Evolutionary conservation across 768 basidiomycete genomes (phyloP).

Genomic region (Punctularia strigosozonata): DNA sequence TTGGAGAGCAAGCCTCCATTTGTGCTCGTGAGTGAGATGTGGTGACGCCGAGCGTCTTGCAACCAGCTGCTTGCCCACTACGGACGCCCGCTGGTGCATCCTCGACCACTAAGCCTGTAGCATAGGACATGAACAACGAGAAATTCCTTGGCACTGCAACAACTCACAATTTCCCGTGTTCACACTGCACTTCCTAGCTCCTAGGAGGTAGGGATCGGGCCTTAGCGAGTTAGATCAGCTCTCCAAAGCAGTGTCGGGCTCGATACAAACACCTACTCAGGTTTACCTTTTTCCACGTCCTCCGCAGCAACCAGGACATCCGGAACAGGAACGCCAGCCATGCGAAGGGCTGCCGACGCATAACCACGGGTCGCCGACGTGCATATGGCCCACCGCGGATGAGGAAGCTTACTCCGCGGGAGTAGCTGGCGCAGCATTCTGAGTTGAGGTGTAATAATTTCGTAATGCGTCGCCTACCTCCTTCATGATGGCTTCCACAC

Average conservation of each 20-base stretch:
- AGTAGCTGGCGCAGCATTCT: conserved; percentile 14
- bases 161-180: conserved; percentile 44
- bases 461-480: conserved; percentile 26
- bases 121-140: neutral
- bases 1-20: conserved; percentile 49
- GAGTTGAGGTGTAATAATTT: neutral
- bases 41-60: conserved; percentile 71
- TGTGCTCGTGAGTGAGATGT: conserved; percentile 69
- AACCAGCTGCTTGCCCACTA: conserved; percentile 74
- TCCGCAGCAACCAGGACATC: conserved; percentile 76
- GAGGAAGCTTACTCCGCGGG: conserved; percentile 23
- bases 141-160: neutral
- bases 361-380: conserved; percentile 76
- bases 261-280: conserved; percentile 33
- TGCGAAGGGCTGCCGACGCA: conserved; percentile 56
- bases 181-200: conserved; percentile 60
- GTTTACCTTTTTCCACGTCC: conserved; percentile 76
- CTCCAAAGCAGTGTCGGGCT: neutral
- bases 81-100: conserved; percentile 82
- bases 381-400: conserved; percentile 77
- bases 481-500: conserved; percentile 47
- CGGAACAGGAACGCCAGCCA: conserved; percentile 56
- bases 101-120: conserved; percentile 71
- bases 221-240: conserved; percentile 18
- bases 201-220: conserved; percentile 87